Evolutionary conservation across 768 basidiomycete species (phyloP).

Genomic region (Boletellus emodensis): DNA sequence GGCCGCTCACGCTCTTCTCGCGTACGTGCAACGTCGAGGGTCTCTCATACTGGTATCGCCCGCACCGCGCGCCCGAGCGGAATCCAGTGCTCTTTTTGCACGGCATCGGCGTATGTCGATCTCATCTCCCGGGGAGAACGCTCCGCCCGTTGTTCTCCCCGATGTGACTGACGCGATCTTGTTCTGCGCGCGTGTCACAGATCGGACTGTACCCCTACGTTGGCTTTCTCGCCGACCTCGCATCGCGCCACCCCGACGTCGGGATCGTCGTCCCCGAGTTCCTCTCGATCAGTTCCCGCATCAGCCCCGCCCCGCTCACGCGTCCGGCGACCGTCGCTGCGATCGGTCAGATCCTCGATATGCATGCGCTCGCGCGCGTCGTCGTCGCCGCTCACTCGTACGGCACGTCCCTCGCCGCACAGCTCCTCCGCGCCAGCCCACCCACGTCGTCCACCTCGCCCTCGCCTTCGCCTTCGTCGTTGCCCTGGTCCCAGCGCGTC

Average conservation of each 20-base stretch:
- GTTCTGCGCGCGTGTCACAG: constrained; percentile 30
- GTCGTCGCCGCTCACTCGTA: constrained; percentile 58
- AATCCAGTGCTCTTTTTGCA: constrained; percentile 62
- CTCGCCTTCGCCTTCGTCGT: constrained; percentile 8
- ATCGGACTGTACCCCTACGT: constrained; percentile 61
- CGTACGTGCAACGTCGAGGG: constrained; percentile 31
- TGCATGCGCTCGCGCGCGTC: constrained; percentile 36
- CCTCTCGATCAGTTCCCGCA: constrained; percentile 57
- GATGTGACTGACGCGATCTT: not conserved
- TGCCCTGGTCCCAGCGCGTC: constrained; percentile 29
- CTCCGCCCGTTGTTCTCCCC: too few relatives aligned
- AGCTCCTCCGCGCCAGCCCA: constrained; percentile 43
- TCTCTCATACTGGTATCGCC: constrained; percentile 46
- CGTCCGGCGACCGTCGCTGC: constrained; percentile 39
- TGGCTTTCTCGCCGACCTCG: constrained; percentile 46
- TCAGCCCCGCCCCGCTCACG: constrained; percentile 48
- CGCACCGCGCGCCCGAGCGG: constrained; percentile 45
- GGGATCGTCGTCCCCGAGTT: constrained; percentile 60
- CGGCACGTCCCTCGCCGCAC: constrained; percentile 54
- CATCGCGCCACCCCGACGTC: constrained; percentile 42
- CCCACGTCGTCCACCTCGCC: too few relatives aligned
- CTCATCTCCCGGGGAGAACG: not conserved
- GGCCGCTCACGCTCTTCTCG: constrained; percentile 45
- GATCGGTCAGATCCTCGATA: constrained; percentile 42
- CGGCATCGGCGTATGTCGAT: constrained; percentile 54